A percentile compares a stretch with the other conserved stretches of the same genome.
Evolutionary conservation across 441 rosid species (phyloP).

Genomic region (Raphanus hybrid): DNA sequence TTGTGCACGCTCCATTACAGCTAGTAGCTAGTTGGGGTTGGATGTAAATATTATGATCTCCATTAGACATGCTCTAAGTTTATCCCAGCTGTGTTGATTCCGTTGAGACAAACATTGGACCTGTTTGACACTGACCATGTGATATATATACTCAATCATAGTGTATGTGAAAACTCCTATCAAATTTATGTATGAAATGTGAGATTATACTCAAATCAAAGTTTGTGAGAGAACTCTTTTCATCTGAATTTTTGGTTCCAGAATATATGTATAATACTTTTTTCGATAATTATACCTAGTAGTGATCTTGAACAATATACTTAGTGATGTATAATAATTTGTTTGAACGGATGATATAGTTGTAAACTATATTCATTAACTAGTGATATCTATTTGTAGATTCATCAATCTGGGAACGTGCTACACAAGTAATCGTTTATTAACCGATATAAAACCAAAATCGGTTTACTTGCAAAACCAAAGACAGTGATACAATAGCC

Average conservation of each 20-base stretch:
- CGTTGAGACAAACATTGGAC: background rate
- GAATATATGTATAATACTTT: background rate
- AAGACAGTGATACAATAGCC: background rate
- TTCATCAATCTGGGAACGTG: background rate
- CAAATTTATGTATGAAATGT: background rate
- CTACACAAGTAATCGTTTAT: background rate
- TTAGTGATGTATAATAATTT: background rate
- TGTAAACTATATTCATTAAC: background rate
- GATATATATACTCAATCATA: background rate
- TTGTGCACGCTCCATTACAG: conserved; percentile 5
- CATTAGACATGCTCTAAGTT: background rate
- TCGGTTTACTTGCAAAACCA: background rate
- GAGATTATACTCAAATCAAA: background rate
- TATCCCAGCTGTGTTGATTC: background rate
- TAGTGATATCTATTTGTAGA: background rate
- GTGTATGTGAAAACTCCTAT: background rate
- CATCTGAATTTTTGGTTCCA: background rate
- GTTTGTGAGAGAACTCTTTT: background rate
- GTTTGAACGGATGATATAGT: background rate
- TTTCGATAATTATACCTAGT: background rate
- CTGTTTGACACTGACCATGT: background rate
- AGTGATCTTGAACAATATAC: background rate
- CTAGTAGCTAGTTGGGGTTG: background rate
- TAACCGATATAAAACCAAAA: background rate
- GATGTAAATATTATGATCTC: background rate